Conservation (phyloP, 352 stramenopile species). For the Phytophthora citricola region DNA sequence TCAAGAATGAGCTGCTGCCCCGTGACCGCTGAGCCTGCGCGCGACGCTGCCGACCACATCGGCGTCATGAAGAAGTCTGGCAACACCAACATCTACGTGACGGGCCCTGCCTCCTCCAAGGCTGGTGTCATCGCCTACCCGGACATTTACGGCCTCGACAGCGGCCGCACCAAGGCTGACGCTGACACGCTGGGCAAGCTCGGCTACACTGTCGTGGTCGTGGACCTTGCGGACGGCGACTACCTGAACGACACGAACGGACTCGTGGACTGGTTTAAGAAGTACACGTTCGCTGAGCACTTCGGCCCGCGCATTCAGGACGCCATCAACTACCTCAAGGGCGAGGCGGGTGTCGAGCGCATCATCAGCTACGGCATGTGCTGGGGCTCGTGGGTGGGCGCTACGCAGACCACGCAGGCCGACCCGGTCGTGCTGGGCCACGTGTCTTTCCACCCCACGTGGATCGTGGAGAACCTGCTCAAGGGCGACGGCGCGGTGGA, state of each 20-base stretch:
- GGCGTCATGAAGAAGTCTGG: slow-evolving; percentile 75
- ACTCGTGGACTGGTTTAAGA: slow-evolving; percentile 67
- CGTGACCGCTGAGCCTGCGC: slow-evolving; percentile 66
- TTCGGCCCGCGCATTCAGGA: slow-evolving; percentile 72
- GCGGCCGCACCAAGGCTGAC: slow-evolving; percentile 81
- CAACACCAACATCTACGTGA: slow-evolving; percentile 76
- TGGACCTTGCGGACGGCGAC: slow-evolving; percentile 73
- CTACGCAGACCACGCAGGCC: slow-evolving; percentile 51
- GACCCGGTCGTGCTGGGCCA: slow-evolving; percentile 62
- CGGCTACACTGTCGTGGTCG: slow-evolving; percentile 76
- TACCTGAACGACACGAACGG: slow-evolving; percentile 56
- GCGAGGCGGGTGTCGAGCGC: slow-evolving; percentile 58
- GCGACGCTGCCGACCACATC: slow-evolving; percentile 46
- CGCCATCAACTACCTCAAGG: slow-evolving; percentile 77
- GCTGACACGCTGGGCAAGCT: slow-evolving; percentile 76
- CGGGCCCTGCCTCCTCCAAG: slow-evolving; percentile 67
- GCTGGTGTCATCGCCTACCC: slow-evolving; percentile 73
- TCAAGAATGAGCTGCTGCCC: slow-evolving; percentile 82
- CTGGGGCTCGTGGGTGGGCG: slow-evolving; percentile 82
- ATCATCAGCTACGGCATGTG: slow-evolving; percentile 86
- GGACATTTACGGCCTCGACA: slow-evolving; percentile 84
- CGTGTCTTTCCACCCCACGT: slow-evolving; percentile 87
- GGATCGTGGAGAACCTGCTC: slow-evolving; percentile 77
- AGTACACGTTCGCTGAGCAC: slow-evolving; percentile 63
- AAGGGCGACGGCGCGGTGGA: slow-evolving; percentile 72